Evolutionary conservation across 1,284 basidiomycete species (phyloP).

Genomic region (Leccinum solheimii): DNA sequence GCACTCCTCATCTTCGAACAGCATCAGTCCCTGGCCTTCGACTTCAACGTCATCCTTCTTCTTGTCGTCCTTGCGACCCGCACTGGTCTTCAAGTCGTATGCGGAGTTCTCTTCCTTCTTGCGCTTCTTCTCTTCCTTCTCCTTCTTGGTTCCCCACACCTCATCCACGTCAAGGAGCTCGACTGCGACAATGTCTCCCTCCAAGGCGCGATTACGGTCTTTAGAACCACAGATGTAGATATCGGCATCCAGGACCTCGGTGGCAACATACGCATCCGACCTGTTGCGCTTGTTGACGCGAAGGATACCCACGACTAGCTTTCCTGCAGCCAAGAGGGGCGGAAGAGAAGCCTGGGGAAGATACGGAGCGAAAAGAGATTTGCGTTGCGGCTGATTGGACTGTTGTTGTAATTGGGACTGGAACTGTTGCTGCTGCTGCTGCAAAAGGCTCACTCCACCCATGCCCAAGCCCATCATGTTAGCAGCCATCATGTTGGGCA

Average conservation of each 20-base stretch:
- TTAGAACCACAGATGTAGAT: constrained; percentile 99
- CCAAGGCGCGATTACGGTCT: constrained; percentile 97
- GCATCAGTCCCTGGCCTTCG: constrained; percentile 93
- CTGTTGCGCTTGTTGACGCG: constrained; percentile 99
- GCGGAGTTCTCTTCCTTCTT: constrained; percentile 99
- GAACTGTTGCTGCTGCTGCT: constrained; percentile 86
- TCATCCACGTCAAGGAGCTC: constrained; percentile 98
- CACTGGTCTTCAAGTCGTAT: constrained; percentile 76
- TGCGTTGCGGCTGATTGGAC: constrained; percentile 89
- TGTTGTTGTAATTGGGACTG: constrained; percentile 90
- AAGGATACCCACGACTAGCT: constrained; percentile 96
- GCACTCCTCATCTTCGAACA: constrained; percentile 97
- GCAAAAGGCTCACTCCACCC: constrained; percentile 74
- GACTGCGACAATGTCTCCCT: constrained; percentile 98
- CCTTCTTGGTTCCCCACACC: constrained; percentile 99
- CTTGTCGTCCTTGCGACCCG: constrained; percentile 93
- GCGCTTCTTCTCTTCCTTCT: constrained; percentile 99
- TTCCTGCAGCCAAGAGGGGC: constrained; percentile 95
- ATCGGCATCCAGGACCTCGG: constrained; percentile 97
- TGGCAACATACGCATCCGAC: constrained; percentile 99
- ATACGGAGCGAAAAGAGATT: constrained; percentile 98
- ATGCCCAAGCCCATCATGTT: constrained; percentile 91
- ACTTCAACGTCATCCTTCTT: constrained; percentile 99
- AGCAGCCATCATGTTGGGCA: constrained; percentile 92
- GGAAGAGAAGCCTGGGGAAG: constrained; percentile 97